These are phyloP conservation scores for Circinella umbellata DNA, from an alignment of 371 early-diverging fungal species.

Conservation along the genomic window DNA sequence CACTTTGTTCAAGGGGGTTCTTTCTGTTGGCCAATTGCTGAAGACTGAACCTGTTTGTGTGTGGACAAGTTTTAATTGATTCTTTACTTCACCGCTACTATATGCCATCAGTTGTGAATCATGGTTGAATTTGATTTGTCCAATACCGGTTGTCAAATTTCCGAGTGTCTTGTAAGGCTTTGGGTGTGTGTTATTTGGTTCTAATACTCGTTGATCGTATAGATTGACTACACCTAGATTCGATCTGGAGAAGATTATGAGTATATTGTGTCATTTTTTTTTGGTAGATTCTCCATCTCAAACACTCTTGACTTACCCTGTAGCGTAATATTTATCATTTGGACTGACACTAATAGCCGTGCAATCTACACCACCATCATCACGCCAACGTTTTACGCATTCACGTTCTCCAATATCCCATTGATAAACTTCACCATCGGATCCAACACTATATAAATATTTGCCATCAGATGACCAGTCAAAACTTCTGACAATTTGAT, in stretches of 20 bases:
- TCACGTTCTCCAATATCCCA: conserved; percentile 70
- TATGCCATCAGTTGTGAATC: conserved; percentile 85
- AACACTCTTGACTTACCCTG: conserved; percentile 63
- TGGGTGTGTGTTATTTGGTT: conserved; percentile 49
- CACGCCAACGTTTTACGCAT: conserved; percentile 78
- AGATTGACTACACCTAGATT: conserved; percentile 87
- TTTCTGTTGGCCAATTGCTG: conserved; percentile 89
- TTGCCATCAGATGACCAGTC: conserved; percentile 71
- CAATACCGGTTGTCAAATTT: conserved; percentile 86
- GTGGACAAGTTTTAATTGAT: conserved; percentile 82
- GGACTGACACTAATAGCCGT: conserved; percentile 73
- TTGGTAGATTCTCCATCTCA: no score
- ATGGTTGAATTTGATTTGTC: conserved; percentile 77
- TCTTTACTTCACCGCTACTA: conserved; percentile 69
- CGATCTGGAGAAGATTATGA: conserved; percentile 46
- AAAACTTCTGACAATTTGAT: conserved; percentile 70
- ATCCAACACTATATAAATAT: conserved; percentile 66
- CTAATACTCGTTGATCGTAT: conserved; percentile 65
- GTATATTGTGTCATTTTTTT: background rate
- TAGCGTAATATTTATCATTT: conserved; percentile 78
- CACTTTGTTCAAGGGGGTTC: conserved; percentile 83
- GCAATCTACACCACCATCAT: conserved; percentile 83
- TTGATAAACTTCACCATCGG: conserved; percentile 72
- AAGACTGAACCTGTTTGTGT: conserved; percentile 80
- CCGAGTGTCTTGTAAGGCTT: conserved; percentile 75